Evolutionary conservation across 1,284 basidiomycete genomes (phyloP).

Genomic region (Irpex sp.): DNA sequence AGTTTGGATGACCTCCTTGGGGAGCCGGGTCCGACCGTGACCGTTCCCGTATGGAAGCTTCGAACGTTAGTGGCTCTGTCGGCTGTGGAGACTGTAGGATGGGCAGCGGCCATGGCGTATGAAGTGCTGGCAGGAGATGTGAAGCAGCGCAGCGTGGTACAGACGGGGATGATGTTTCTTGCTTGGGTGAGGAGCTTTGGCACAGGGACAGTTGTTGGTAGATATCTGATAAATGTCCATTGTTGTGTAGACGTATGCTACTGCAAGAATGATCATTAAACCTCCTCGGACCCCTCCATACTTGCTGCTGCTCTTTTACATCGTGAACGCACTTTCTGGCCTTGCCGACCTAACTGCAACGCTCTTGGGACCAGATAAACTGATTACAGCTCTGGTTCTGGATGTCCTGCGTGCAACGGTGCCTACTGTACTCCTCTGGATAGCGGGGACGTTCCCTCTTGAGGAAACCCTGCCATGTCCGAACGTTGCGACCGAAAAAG

Average conservation of each 20-base stretch:
- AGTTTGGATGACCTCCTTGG: slow-evolving; percentile 47
- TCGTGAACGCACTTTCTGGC: slow-evolving; percentile 30
- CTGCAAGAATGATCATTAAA: slow-evolving; percentile 34
- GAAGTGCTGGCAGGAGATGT: slow-evolving; percentile 22
- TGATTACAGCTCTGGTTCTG: slow-evolving; percentile 18
- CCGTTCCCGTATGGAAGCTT: slow-evolving; percentile 28
- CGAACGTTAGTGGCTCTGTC: slow-evolving; percentile 35
- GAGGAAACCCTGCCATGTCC: slow-evolving; percentile 37
- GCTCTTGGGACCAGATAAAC: slow-evolving; percentile 18
- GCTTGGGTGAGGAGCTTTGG: slow-evolving; percentile 23
- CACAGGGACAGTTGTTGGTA: neutral
- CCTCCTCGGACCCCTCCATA: slow-evolving; percentile 51
- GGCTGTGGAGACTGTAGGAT: slow-evolving; percentile 28
- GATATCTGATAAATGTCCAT: neutral
- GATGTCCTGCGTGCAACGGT: slow-evolving; percentile 31
- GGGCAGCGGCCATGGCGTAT: slow-evolving; percentile 34
- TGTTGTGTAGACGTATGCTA: slow-evolving; percentile 38
- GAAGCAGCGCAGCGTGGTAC: slow-evolving; percentile 7
- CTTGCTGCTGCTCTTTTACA: slow-evolving; percentile 43
- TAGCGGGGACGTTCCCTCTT: slow-evolving; percentile 54
- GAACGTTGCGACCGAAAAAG: slow-evolving; percentile 43
- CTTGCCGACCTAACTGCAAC: slow-evolving; percentile 31
- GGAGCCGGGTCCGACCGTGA: slow-evolving; percentile 27
- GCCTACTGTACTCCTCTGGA: slow-evolving; percentile 38
- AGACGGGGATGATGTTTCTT: slow-evolving; percentile 18